Percentiles rank a stretch among this genome's conserved stretches.
phyloP scores from a whole-genome alignment of 2,329 filamentous ascomycete genomes.

The Penicillium sumatraense region DNA sequence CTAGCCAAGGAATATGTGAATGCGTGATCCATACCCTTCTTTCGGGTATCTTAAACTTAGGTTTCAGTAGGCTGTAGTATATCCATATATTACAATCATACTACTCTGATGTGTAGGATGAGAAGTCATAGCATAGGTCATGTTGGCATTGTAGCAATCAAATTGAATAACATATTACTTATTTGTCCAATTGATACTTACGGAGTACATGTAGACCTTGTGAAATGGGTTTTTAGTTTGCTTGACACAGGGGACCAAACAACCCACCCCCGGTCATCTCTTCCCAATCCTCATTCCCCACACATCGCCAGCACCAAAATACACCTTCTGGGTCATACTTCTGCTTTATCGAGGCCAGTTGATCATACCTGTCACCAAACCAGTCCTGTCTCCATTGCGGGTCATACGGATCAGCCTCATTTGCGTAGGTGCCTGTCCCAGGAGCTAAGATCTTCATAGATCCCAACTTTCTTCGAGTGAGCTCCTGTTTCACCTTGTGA shows the following conservation, averaged over 20 bases:
- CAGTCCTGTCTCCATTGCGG: slow-evolving; percentile 23
- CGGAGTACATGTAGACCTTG: no score
- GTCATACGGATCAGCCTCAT: slow-evolving; percentile 24
- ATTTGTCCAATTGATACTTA: no score
- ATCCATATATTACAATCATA: no score
- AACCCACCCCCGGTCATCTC: slow-evolving; percentile 12
- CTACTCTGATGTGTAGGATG: no score
- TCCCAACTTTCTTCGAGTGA: slow-evolving; percentile 8
- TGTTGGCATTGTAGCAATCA: no score
- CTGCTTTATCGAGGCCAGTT: slow-evolving; percentile 29
- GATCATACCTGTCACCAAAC: slow-evolving; percentile 27
- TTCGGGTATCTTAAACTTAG: no score
- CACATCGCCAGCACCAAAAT: slow-evolving; percentile 33
- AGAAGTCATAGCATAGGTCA: no score
- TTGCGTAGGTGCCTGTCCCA: slow-evolving; percentile 22
- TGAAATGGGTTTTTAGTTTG: no score
- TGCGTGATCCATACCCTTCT: no score
- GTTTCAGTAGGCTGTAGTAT: no score
- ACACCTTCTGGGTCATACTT: slow-evolving; percentile 30
- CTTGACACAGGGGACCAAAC: slow-evolving; percentile 1
- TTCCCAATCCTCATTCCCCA: slow-evolving; percentile 29
- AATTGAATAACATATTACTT: no score
- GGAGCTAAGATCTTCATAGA: slow-evolving; percentile 26
- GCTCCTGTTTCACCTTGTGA: neutral
- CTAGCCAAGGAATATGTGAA: no score